Conservation (phyloP, 2,329 filamentous ascomycete species). For the Coniella lustricola region DNA sequence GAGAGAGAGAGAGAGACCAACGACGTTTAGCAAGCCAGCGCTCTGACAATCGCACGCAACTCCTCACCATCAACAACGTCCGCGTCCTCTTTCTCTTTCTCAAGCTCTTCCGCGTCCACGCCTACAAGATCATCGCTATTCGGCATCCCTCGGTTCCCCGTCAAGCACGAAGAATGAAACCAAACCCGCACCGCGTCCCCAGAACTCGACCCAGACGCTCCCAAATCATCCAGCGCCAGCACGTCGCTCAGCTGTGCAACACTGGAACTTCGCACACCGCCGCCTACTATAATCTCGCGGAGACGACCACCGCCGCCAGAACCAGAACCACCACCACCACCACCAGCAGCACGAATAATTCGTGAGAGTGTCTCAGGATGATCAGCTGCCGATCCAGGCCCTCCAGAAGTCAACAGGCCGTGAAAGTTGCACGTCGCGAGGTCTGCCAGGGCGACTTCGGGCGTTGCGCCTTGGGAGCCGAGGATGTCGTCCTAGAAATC, state of each 20-base stretch:
- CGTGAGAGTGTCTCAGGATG: conserved; percentile 32
- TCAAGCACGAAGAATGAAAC: conserved; percentile 43
- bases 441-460: conserved; percentile 25
- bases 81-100: conserved; percentile 3
- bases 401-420: conserved; percentile 47
- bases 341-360: conserved; percentile 25
- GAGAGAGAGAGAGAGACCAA: too few species aligned
- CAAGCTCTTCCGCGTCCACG: too few species aligned
- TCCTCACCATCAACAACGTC: conserved; percentile 14
- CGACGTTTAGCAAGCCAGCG: background rate
- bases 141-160: too few species aligned
- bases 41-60: background rate
- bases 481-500: conserved; percentile 35
- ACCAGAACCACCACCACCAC: too few species aligned
- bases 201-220: conserved; percentile 10
- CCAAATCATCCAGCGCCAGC: conserved; percentile 17
- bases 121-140: too few species aligned
- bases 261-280: conserved; percentile 41
- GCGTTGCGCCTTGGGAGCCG: background rate
- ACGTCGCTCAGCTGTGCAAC: conserved; percentile 23
- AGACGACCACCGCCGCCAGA: conserved; percentile 19
- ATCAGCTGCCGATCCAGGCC: conserved; percentile 32
- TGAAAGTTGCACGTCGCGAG: conserved; percentile 39
- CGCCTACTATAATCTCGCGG: conserved; percentile 43
- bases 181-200: conserved; percentile 28